Evolutionary conservation across 257 asterid genomes (phyloP).

Genomic region (Ehretia macrophylla): DNA sequence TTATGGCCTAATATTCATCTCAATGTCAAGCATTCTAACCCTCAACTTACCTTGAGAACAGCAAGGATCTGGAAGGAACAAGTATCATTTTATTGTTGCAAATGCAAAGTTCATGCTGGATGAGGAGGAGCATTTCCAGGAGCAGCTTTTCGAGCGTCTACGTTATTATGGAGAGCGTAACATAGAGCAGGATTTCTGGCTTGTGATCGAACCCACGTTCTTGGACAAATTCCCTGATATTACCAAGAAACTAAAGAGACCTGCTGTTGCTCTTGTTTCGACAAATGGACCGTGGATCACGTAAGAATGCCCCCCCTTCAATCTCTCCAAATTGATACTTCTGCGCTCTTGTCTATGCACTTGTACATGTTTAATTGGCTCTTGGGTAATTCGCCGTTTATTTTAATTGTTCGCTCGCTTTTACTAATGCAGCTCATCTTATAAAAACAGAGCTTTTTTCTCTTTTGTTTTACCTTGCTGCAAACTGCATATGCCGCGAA

Average conservation of each 20-base stretch:
- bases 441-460: neutral
- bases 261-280: slow-evolving; percentile 94
- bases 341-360: no score
- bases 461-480: no score
- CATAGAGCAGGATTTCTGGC: slow-evolving; percentile 91
- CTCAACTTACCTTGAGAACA: slow-evolving; percentile 13
- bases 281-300: slow-evolving; percentile 93
- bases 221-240: slow-evolving; percentile 76
- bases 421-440: no score
- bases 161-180: slow-evolving; percentile 56
- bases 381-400: no score
- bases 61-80: slow-evolving; percentile 48
- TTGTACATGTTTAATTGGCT: no score
- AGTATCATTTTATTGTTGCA: slow-evolving; percentile 78
- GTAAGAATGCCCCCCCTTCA: slow-evolving; percentile 31
- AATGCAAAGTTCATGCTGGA: slow-evolving; percentile 97
- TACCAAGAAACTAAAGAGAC: slow-evolving; percentile 79
- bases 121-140: slow-evolving; percentile 98
- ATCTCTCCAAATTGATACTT: neutral
- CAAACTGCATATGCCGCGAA: no score
- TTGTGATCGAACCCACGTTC: slow-evolving; percentile 91
- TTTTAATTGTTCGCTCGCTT: no score
- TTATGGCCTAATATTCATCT: neutral
- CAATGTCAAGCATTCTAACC: neutral
- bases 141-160: slow-evolving; percentile 69